Evolutionary conservation across 129 eudicot genomes (phyloP), one percentile per base, ranked within the genome.

Genomic region (Flaveria robusta): DNA sequence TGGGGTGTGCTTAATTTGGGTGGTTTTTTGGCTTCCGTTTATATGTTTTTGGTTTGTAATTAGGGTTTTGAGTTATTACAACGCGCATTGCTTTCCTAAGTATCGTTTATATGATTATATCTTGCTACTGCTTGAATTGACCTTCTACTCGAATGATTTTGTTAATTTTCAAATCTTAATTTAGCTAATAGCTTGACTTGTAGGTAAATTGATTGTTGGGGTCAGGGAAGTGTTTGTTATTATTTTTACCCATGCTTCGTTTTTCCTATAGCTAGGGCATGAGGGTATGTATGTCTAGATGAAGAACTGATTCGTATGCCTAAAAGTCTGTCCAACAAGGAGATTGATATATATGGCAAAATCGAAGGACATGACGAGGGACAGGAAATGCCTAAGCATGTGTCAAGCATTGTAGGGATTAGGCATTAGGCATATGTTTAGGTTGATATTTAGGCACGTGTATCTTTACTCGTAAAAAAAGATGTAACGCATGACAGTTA

Each of bases 21-120:
- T 66, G 50, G 19, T 51, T 67, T n/a, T 7, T 51, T 49, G 42
- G 7, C 7, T 51, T 74, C 18, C 31, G 39, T 11, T 60, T 31
- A 4, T 34, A 15, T 68, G 69, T 43, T 58, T 58, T 60, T 2
- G 71, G 71, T 47, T 71, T 71, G 66, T 70, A 43, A 43, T 63
- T 79, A 71, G 77, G 77, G 72, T 59, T 78, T 24, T 26, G 23
- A 71, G 55, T 22, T 62, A 31, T 29, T 60, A 71, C 37, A 71
- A 71, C 62, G 22, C 12, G 1, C 66, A 71, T 23, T 69, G 34
- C 5, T 77, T 20, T 45, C 31, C 27, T 34, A 29, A 46, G 5
- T 74, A 41, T 14, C 11, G 29, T 62, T 9, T 12, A 50, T 50
- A 65, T n/a, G n/a, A 31, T 46, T 52, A 16, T 31, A 19, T 29